Evolutionary conservation across 108 stramenopile species (phyloP).

Genomic region (Chaetoceros muelleri): DNA sequence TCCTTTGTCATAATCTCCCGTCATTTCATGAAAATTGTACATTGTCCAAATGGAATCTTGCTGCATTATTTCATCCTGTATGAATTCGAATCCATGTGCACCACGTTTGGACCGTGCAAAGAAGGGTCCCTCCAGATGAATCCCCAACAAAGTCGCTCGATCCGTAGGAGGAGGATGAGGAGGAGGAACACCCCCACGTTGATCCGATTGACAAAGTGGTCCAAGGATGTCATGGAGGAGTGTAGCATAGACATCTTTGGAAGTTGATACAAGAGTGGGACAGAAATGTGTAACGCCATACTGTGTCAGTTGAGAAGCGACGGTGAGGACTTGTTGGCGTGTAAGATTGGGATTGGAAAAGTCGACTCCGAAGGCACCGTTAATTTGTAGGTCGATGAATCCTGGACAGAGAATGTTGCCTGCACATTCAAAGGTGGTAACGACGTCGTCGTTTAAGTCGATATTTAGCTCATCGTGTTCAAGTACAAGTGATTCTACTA

Average conservation of each 20-base stretch:
- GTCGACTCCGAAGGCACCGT: conserved; percentile 40
- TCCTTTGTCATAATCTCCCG: no score
- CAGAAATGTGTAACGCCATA: conserved; percentile 40
- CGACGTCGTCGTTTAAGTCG: no score
- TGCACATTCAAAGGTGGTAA: conserved; percentile 23
- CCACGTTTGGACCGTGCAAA: conserved; percentile 30
- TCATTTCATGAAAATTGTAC: conserved; percentile 7
- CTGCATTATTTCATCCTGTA: conserved; percentile 12
- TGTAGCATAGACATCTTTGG: conserved; percentile 13
- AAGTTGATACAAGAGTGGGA: conserved; percentile 36
- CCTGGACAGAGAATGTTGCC: conserved; percentile 32
- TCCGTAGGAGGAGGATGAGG: no score
- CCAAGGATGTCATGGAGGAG: conserved; percentile 10
- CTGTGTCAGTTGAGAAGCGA: conserved; percentile 5
- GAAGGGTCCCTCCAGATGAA: conserved; percentile 53
- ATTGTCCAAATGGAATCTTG: conserved; percentile 8
- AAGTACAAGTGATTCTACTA: no score
- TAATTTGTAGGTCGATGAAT: conserved; percentile 44
- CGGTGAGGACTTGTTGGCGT: conserved; percentile 12
- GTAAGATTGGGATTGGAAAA: conserved; percentile 19
- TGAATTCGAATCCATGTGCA: conserved; percentile 29
- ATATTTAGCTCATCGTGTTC: no score
- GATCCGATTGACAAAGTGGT: conserved; percentile 1
- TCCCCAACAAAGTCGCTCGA: conserved; percentile 26
- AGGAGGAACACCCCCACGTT: background rate